Evolutionary conservation across 768 basidiomycete genomes (phyloP).

Genomic region (Leucocoprinus sp.): DNA sequence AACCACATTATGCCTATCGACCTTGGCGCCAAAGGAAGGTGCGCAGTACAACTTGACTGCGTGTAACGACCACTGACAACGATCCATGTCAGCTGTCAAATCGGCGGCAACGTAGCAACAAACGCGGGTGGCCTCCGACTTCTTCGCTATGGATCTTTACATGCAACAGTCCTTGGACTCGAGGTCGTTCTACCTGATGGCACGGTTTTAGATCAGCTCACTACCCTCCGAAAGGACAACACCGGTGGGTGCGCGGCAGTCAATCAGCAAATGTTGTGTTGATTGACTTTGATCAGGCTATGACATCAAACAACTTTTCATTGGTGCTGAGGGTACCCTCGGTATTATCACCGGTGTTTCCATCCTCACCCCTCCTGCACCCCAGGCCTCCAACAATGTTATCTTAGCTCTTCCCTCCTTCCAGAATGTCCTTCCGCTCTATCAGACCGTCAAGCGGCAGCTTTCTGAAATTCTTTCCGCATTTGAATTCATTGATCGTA

Average conservation of each 20-base stretch:
- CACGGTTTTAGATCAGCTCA: conserved; percentile 80
- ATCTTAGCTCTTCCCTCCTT: conserved; percentile 86
- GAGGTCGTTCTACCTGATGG: conserved; percentile 96
- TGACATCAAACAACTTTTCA: conserved; percentile 97
- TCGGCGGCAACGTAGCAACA: conserved; percentile 94
- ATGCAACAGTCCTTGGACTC: conserved; percentile 89
- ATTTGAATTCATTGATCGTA: conserved; percentile 92
- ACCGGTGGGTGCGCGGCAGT: conserved; percentile 51
- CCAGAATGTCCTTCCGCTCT: conserved; percentile 80
- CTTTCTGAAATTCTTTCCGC: conserved; percentile 95
- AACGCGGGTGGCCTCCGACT: conserved; percentile 97
- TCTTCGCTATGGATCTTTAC: conserved; percentile 89
- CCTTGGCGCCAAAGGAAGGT: conserved; percentile 94
- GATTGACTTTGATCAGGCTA: conserved; percentile 53
- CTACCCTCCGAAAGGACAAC: conserved; percentile 93
- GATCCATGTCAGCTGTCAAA: conserved; percentile 66
- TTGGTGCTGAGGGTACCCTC: conserved; percentile 94
- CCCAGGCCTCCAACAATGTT: conserved; percentile 82
- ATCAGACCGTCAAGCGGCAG: conserved; percentile 68
- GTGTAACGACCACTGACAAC: conserved; percentile 5
- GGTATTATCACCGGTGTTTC: conserved; percentile 94
- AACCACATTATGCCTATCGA: conserved; percentile 97
- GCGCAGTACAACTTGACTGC: conserved; percentile 12
- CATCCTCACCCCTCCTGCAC: conserved; percentile 81
- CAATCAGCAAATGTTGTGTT: background rate